Percentiles rank a stretch among this genome's conserved stretches.
These are phyloP conservation scores for Alternaria arbusti DNA, from an alignment of 2,329 filamentous ascomycete genomes.

Conservation along the genomic window DNA sequence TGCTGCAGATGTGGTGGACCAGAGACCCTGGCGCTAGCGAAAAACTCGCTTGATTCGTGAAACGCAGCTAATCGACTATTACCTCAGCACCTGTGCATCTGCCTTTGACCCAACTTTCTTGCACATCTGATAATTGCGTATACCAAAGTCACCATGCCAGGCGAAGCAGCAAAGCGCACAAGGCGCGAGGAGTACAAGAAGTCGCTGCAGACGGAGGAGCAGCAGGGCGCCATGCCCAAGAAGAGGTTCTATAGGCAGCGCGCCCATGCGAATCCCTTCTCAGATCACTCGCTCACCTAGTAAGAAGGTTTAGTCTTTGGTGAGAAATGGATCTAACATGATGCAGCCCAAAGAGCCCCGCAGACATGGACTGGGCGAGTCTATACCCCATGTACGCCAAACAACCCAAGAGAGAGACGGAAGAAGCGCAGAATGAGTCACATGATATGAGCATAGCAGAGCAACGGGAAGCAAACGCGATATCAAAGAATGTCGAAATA, in stretches of 20 bases:
- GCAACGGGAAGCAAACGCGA: slow-evolving; percentile 25
- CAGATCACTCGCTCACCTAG: slow-evolving; percentile 90
- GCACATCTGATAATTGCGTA: background rate
- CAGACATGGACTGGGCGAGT: slow-evolving; percentile 87
- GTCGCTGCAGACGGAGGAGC: slow-evolving; percentile 42
- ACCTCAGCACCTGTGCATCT: slow-evolving; percentile 13
- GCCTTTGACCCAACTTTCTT: background rate
- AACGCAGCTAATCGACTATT: slow-evolving; percentile 25
- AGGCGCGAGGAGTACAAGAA: slow-evolving; percentile 57
- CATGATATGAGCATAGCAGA: slow-evolving; percentile 24
- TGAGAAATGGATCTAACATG: slow-evolving; percentile 17
- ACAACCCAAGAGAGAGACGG: slow-evolving; percentile 20
- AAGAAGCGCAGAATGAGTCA: slow-evolving; percentile 23
- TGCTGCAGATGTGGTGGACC: slow-evolving; percentile 19
- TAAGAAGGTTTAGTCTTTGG: slow-evolving; percentile 48
- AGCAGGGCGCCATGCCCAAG: slow-evolving; percentile 72
- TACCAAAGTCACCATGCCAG: slow-evolving; percentile 34
- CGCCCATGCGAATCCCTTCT: slow-evolving; percentile 97
- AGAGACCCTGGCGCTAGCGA: slow-evolving; percentile 29
- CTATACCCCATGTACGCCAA: slow-evolving; percentile 76
- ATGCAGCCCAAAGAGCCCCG: slow-evolving; percentile 75
- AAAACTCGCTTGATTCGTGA: slow-evolving; percentile 31
- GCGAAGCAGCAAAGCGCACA: slow-evolving; percentile 49
- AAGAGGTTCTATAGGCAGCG: slow-evolving; percentile 97
- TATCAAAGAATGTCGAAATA: slow-evolving; percentile 79